phyloP scores from a whole-genome alignment of 1,284 basidiomycete genomes.

The Fomitopsis schrenkii region DNA sequence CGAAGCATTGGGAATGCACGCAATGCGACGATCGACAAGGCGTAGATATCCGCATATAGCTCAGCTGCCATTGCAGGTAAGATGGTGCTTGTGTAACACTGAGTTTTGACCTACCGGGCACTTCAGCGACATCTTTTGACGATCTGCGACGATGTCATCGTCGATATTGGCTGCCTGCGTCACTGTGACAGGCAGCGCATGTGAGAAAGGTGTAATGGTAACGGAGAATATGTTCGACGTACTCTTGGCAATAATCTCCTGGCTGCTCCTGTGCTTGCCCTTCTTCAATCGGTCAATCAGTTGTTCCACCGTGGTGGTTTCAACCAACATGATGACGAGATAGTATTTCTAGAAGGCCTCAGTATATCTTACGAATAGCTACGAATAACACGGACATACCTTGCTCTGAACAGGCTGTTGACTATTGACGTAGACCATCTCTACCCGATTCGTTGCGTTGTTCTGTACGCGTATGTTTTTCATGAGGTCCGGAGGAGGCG shows the following conservation, averaged over 20 bases:
- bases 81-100: background rate
- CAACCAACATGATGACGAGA: slow-evolving; percentile 79
- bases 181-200: slow-evolving; percentile 42
- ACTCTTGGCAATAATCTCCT: slow-evolving; percentile 71
- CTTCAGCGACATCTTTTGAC: slow-evolving; percentile 85
- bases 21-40: slow-evolving; percentile 87
- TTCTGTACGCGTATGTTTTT: slow-evolving; percentile 49
- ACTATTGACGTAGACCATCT: slow-evolving; percentile 90
- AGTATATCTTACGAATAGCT: background rate
- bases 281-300: slow-evolving; percentile 67
- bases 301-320: slow-evolving; percentile 61
- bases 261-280: slow-evolving; percentile 58
- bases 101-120: slow-evolving; percentile 69
- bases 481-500: slow-evolving; percentile 84
- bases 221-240: slow-evolving; percentile 18
- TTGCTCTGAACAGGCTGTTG: slow-evolving; percentile 72
- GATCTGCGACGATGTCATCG: slow-evolving; percentile 85
- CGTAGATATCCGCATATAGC: slow-evolving; percentile 81
- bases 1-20: slow-evolving; percentile 94
- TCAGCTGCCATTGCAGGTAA: slow-evolving; percentile 50
- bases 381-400: slow-evolving; percentile 32
- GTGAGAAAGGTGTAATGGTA: background rate
- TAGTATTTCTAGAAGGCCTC: slow-evolving; percentile 69
- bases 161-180: slow-evolving; percentile 56
- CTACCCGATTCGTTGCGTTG: slow-evolving; percentile 60